Conservation (phyloP, 768 basidiomycete species). For the Lactarius trivialis region DNA sequence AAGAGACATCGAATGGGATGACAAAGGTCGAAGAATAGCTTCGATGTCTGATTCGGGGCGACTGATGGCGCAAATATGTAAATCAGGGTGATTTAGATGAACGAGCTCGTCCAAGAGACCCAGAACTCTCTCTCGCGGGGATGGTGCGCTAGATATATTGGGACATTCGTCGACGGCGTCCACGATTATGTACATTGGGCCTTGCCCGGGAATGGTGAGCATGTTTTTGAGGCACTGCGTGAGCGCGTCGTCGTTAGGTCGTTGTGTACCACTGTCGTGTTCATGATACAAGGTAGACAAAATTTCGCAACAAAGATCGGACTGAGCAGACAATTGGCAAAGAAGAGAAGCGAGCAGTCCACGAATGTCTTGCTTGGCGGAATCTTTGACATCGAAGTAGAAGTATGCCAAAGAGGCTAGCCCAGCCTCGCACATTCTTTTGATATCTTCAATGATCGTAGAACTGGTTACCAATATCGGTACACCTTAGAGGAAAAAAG, state of each 20-base stretch:
- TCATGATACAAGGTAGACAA: not conserved
- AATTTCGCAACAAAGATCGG: not conserved
- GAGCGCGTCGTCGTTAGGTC: not conserved
- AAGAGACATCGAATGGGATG: not conserved
- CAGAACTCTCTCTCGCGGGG: constrained; percentile 5
- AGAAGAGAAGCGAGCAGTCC: not conserved
- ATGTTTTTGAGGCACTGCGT: not conserved
- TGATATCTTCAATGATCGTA: not conserved
- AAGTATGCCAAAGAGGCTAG: not conserved
- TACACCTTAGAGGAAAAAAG: not conserved
- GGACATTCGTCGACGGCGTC: constrained; percentile 11
- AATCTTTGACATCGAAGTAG: not conserved
- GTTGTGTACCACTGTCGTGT: not conserved
- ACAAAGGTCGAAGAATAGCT: not conserved
- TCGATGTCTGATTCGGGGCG: constrained; percentile 5
- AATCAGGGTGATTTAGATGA: not conserved
- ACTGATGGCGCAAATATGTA: not conserved
- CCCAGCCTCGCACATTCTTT: not conserved
- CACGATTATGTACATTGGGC: too few relatives aligned
- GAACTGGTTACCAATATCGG: not conserved
- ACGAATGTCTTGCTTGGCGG: not conserved
- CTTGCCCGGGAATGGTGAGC: not conserved
- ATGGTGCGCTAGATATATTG: not conserved
- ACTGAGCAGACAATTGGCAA: not conserved
- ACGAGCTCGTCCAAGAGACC: not conserved